These are phyloP conservation scores for Prunus dulcis DNA, from an alignment of 306 rosid species.

Conservation along the genomic window DNA sequence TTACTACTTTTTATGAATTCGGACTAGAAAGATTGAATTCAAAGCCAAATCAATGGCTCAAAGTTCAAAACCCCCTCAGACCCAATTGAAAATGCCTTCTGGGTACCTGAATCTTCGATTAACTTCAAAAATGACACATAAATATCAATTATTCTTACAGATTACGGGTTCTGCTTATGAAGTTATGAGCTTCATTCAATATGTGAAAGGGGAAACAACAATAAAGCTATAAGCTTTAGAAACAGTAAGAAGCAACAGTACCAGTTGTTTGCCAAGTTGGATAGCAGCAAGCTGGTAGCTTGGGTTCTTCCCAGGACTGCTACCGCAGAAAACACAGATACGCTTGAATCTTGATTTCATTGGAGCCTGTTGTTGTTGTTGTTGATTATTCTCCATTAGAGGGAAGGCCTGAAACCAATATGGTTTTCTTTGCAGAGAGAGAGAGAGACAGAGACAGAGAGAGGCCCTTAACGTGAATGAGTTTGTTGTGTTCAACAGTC, in stretches of 20 bases:
- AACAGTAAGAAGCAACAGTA: conserved; percentile 6
- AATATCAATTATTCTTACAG: background rate
- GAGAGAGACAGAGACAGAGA: background rate
- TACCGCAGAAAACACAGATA: conserved; percentile 90
- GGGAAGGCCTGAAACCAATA: background rate
- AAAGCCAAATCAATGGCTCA: background rate
- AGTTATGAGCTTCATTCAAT: no score
- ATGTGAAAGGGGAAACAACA: background rate
- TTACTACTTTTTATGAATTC: background rate
- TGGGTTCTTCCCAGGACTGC: conserved; percentile 83
- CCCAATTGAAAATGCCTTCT: no score
- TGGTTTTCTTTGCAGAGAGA: background rate
- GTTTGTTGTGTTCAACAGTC: conserved; percentile 15
- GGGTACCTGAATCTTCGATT: background rate
- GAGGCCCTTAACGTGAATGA: conserved; percentile 16
- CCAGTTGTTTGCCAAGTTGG: conserved; percentile 82
- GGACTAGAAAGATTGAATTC: background rate
- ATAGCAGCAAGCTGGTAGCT: conserved; percentile 74
- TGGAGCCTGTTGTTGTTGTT: conserved; percentile 15
- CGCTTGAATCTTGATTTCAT: conserved; percentile 64
- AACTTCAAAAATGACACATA: background rate
- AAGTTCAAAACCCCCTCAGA: no score
- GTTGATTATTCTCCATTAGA: conserved; percentile 43
- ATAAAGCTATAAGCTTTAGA: background rate
- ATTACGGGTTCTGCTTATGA: no score